phyloP scores from a whole-genome alignment of 345 rosid genomes.

The Streptanthus diversifolius region DNA sequence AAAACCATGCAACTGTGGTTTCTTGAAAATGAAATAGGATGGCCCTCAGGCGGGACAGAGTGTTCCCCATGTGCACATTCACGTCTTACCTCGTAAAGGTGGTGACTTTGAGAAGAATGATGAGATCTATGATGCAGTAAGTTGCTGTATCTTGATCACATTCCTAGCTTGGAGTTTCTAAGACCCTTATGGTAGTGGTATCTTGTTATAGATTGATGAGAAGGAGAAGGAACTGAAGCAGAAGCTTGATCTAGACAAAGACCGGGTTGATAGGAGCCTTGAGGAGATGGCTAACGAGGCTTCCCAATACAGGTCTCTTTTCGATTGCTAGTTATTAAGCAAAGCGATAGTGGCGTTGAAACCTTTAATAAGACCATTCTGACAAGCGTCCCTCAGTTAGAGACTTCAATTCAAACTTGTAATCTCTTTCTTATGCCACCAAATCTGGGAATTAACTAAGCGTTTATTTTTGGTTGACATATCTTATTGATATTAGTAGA shows the following conservation, averaged over 20 bases:
- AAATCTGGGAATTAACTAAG: neutral
- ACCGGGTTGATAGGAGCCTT: slow-evolving; percentile 62
- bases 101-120: slow-evolving; percentile 92
- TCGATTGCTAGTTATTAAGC: slow-evolving; percentile 21
- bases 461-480: neutral
- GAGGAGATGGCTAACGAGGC: slow-evolving; percentile 88
- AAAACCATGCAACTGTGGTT: neutral
- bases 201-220: slow-evolving; percentile 51
- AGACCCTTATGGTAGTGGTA: neutral
- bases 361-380: slow-evolving; percentile 9
- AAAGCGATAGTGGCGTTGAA: neutral
- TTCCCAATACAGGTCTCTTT: slow-evolving; percentile 52
- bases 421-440: neutral
- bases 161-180: neutral
- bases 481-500: neutral
- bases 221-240: slow-evolving; percentile 69
- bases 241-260: slow-evolving; percentile 75
- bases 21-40: slow-evolving; percentile 45
- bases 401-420: neutral
- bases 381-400: neutral
- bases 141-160: slow-evolving; percentile 19
- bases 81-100: slow-evolving; percentile 71
- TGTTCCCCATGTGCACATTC: slow-evolving; percentile 91
- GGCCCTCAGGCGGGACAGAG: slow-evolving; percentile 95
- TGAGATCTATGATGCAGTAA: slow-evolving; percentile 83